Conservation (phyloP, 441 rosid species). For the Erysimum pusillum region DNA sequence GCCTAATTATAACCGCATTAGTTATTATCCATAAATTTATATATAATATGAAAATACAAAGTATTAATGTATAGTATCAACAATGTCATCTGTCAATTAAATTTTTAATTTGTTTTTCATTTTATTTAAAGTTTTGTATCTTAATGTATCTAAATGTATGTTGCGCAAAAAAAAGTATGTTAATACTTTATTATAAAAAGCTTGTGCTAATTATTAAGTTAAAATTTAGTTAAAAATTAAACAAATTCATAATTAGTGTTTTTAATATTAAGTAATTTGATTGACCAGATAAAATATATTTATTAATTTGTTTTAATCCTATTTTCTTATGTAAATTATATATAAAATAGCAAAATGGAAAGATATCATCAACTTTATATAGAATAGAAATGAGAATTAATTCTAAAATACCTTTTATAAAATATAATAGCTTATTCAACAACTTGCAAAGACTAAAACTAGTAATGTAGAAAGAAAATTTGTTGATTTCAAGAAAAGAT, state of each 20-base stretch:
- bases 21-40: not conserved
- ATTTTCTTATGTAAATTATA: not conserved
- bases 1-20: not conserved
- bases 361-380: not conserved
- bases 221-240: not conserved
- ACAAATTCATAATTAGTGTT: not conserved
- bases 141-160: not conserved
- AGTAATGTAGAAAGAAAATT: not conserved
- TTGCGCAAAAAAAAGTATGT: not conserved
- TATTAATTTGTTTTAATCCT: not conserved
- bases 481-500: too few relatives aligned
- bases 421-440: not conserved
- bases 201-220: slow-evolving; percentile 1
- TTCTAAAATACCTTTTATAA: not conserved
- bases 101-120: not conserved
- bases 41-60: not conserved
- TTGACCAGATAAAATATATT: not conserved
- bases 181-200: not conserved
- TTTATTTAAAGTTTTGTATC: not conserved
- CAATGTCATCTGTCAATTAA: slow-evolving; percentile 3
- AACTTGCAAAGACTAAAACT: not conserved
- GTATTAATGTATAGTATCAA: not conserved
- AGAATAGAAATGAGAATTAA: not conserved
- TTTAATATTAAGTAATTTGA: not conserved
- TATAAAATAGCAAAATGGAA: not conserved